These are phyloP conservation scores for Melanogaster broomeanus DNA, from an alignment of 768 basidiomycete species.

Conservation along the genomic window DNA sequence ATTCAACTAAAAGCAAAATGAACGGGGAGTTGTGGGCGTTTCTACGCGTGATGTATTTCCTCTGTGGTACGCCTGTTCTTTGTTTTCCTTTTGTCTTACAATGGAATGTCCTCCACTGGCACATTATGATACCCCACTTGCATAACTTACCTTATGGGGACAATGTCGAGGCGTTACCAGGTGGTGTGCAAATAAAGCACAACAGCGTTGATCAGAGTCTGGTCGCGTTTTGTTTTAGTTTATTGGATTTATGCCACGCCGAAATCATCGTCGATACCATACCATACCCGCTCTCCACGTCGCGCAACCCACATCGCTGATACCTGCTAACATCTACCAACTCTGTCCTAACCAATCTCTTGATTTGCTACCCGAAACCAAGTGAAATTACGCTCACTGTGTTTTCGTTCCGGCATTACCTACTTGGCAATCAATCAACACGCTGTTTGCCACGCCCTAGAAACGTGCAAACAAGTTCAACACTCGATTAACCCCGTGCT, in stretches of 20 bases:
- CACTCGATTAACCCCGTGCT: neutral
- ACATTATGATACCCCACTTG: no score
- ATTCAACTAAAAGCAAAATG: neutral
- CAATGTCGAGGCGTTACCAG: conserved; percentile 7
- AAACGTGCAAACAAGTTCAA: conserved; percentile 11
- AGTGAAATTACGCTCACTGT: neutral
- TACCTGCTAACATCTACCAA: neutral
- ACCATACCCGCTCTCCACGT: no score
- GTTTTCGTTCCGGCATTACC: neutral
- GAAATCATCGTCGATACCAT: conserved; percentile 1
- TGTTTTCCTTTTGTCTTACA: neutral
- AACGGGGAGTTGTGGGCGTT: no score
- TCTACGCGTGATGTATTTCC: no score
- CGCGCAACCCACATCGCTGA: neutral
- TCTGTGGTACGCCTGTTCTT: neutral
- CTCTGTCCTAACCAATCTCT: neutral
- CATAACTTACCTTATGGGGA: conserved; percentile 6
- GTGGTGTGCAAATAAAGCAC: conserved; percentile 22
- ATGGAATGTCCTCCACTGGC: no score
- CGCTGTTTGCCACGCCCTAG: conserved; percentile 1
- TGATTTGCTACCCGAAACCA: neutral
- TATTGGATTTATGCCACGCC: conserved; percentile 10
- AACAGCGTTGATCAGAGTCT: conserved; percentile 24
- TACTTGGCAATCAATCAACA: neutral
- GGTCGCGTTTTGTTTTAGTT: conserved; percentile 7